These are phyloP conservation scores for Circinella umbellata DNA, from an alignment of 371 early-diverging fungal genomes.

Conservation along the genomic window DNA sequence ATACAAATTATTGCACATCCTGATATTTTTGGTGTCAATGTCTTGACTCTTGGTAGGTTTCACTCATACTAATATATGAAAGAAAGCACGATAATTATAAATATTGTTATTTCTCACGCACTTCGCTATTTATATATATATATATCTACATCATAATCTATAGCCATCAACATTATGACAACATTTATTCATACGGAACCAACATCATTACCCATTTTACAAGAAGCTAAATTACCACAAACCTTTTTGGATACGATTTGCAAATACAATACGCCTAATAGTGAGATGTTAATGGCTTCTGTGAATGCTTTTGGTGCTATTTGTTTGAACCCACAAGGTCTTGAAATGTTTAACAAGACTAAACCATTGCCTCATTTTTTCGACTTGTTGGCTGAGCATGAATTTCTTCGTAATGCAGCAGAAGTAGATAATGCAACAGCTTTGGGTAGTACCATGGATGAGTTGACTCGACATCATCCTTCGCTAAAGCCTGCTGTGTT, in stretches of 20 bases:
- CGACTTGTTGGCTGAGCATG: slow-evolving; percentile 73
- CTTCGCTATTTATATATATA: no score
- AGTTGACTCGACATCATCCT: slow-evolving; percentile 96
- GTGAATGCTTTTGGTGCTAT: slow-evolving; percentile 96
- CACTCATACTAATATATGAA: background rate
- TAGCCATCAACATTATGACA: slow-evolving; percentile 89
- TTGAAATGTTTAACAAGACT: slow-evolving; percentile 79
- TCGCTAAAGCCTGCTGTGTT: slow-evolving; percentile 73
- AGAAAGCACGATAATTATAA: no score
- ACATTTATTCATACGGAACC: slow-evolving; percentile 98
- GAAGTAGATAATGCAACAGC: slow-evolving; percentile 84
- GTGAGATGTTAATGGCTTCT: slow-evolving; percentile 81
- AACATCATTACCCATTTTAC: slow-evolving; percentile 88
- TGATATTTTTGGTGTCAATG: slow-evolving; percentile 73
- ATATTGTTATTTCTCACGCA: no score
- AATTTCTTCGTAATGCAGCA: slow-evolving; percentile 76
- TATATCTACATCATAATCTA: no score
- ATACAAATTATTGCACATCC: slow-evolving; percentile 74
- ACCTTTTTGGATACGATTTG: slow-evolving; percentile 75
- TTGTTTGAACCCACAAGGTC: slow-evolving; percentile 86
- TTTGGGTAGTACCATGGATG: slow-evolving; percentile 91
- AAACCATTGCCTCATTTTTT: slow-evolving; percentile 80
- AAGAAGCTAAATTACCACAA: slow-evolving; percentile 89
- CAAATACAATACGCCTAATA: slow-evolving; percentile 66
- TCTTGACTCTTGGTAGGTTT: slow-evolving; percentile 70